Conservation (phyloP, 192 early-diverging fungal species). For the Coemansia asiatica region DNA sequence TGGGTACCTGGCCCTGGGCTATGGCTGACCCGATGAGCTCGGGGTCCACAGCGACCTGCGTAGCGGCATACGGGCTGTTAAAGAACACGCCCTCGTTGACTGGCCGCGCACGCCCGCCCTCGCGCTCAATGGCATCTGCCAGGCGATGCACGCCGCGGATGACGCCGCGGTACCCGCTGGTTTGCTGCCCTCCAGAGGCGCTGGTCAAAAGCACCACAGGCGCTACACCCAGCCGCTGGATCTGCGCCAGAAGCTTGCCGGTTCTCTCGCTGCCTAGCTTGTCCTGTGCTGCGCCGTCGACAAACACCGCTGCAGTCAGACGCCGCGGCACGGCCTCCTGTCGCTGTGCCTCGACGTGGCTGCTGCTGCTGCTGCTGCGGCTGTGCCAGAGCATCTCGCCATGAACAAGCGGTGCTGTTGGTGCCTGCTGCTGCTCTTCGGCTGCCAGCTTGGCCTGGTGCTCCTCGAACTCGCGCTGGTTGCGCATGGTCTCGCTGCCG, state of each 20-base stretch:
- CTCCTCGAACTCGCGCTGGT: constrained; percentile 44
- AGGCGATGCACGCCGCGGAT: constrained; percentile 27
- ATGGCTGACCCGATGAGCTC: constrained; percentile 62
- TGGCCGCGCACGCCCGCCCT: constrained; percentile 69
- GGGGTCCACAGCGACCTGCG: constrained; percentile 43
- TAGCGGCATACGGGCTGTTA: constrained; percentile 19
- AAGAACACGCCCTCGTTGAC: constrained; percentile 67
- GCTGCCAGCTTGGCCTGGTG: constrained; percentile 33
- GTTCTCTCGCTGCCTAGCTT: constrained; percentile 10
- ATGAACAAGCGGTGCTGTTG: constrained; percentile 13
- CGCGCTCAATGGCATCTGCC: constrained; percentile 70
- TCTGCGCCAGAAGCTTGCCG: constrained; percentile 52
- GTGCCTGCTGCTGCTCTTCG: constrained; percentile 7
- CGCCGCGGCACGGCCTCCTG: constrained; percentile 16
- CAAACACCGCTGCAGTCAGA: constrained; percentile 37
- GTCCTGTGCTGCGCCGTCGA: constrained; percentile 17
- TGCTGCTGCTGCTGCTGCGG: constrained; percentile 2
- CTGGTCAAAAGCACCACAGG: constrained; percentile 40
- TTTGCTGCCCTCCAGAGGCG: not conserved
- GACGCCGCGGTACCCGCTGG: constrained; percentile 19
- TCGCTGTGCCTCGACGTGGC: not conserved
- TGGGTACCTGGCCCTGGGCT: constrained; percentile 64
- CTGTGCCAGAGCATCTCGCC: constrained; percentile 15
- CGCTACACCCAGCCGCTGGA: constrained; percentile 49
- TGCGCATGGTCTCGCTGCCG: constrained; percentile 46